Evolutionary conservation across 257 asterid genomes (phyloP), one percentile per base, ranked within the genome.

Genomic region (Phtheirospermum japonicum): DNA sequence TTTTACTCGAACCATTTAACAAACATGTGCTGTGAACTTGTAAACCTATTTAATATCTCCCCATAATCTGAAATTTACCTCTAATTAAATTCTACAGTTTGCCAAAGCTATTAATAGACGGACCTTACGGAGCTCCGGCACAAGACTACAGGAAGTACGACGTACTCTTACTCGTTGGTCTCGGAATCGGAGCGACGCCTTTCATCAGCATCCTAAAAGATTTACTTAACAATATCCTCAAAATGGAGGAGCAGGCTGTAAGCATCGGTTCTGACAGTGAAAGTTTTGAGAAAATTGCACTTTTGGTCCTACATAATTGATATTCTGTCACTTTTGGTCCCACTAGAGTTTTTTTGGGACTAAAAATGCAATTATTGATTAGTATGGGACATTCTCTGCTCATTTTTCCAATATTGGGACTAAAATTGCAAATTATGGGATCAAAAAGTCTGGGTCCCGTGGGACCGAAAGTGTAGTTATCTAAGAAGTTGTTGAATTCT

Each of bases 51-150:
- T 9, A 42, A 4, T 65, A 1, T 55, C 59, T 57, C 58, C 55
- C 53, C 26, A 19, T 51, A 39, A 36, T 49, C 62, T 50, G 37
- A 74, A 71, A 14, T 8, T 61, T 63, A 33, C 43, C 42, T 64
- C 66, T 63, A n/a, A n/a, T n/a, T n/a, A 62, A 73, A 63, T 84
- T 64, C 95, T 1, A 23, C 49, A 91, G 98, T 78, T 79, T 91
- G 75, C 98, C 98, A 19, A 88, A 85, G 94, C 84, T 91, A 57
- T 70, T 81, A 71, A 91, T 91, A 67, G 98, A 91, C 64, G 98
- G 98, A 58, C 98, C 98, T 60, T 91, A 91, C 61, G 98, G 98
- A 57, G 98, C 98, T 70, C 98, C 98, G 39, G 98, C 98, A 26
- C 98, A 91, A 79, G 94, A 91, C 65, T 88, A 88, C 56, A 62